Base-by-base conservation (phyloP, 768 basidiomycete genomes). In the Xerocomus spinulosus region DNA sequence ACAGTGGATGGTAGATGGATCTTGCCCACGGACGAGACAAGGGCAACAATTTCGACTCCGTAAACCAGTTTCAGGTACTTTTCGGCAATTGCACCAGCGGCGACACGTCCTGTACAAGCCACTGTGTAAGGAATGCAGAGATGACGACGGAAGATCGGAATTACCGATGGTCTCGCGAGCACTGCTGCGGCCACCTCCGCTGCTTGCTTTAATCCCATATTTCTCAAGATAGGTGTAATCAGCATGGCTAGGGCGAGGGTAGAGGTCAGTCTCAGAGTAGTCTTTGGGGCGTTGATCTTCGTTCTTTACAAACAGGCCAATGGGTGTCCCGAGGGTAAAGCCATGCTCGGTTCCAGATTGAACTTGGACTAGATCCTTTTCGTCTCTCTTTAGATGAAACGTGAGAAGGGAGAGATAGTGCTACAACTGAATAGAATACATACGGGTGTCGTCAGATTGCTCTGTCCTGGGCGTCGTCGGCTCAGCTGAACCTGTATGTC, bases 211-310 rank as follows among this genome's bases (percentile, higher is more conserved):
- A 67, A 98, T 69, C 25, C 93, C 93, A 64, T 98, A 99, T 60
- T 99, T 99, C 58, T 92, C 84, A 49, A 98, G 82, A 69, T 99
- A 99, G 14, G 96, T 99, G 68, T 87, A 96, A 68, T 99, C 96
- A 12, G 96, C 96, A 61, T 99, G 96, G 55, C 88, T 92, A 24
- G 96, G 96, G 18, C 96, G 85, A 26, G 96, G 96, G 74, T 92
- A 99, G 44, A 93, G 73, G 64, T 99, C 96, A 0, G 96, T 98
- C 74, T 98, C 96, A 54, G 93, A 85, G 70, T 99, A 99, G 70
- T 99, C 96, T 61, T 97, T 89, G 17, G 96, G 96, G 24, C 96
- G 78, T 64, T 99, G 96, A 67, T 99, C 96, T 72, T 98, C 93
- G 69, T 99, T 99, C 61, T 83, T 89, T 32, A 99, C 92, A 42